These are phyloP conservation scores for Neurospora tetrasperma DNA, from an alignment of 495 filamentous ascomycete species.

Conservation along the genomic window DNA sequence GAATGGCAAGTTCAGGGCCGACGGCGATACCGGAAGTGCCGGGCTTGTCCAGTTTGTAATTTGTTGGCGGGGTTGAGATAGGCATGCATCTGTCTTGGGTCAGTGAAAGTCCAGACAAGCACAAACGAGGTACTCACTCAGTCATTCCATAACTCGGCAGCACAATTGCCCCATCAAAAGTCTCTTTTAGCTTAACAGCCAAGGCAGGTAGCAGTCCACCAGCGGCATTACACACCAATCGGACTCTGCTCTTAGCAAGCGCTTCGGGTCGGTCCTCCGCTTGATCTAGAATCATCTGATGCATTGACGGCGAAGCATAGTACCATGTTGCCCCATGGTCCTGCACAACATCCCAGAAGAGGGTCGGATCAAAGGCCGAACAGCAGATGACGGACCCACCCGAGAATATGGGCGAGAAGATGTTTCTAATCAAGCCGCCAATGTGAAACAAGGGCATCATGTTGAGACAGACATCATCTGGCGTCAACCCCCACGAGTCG, in stretches of 20 bases:
- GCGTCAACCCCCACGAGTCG: constrained; percentile 29
- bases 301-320: constrained; percentile 41
- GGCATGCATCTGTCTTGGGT: constrained; percentile 27
- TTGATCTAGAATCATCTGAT: constrained; percentile 31
- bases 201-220: constrained; percentile 33
- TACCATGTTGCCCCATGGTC: constrained; percentile 35
- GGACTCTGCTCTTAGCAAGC: constrained; percentile 27
- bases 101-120: background rate
- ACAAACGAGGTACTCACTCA: constrained; percentile 14
- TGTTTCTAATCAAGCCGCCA: constrained; percentile 31
- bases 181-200: constrained; percentile 25
- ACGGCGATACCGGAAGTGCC: constrained; percentile 35
- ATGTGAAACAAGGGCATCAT: constrained; percentile 42
- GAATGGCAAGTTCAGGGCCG: constrained; percentile 32
- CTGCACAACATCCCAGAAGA: constrained; percentile 40
- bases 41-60: constrained; percentile 30
- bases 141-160: constrained; percentile 42
- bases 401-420: constrained; percentile 31
- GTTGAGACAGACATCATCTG: constrained; percentile 31
- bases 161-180: constrained; percentile 27
- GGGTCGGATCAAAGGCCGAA: constrained; percentile 34
- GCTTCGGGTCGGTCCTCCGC: constrained; percentile 20
- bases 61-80: constrained; percentile 31
- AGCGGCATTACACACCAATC: constrained; percentile 37
- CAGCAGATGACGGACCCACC: constrained; percentile 36